phyloP scores from a whole-genome alignment of 495 filamentous ascomycete genomes.

The Filosporella fistucella region DNA sequence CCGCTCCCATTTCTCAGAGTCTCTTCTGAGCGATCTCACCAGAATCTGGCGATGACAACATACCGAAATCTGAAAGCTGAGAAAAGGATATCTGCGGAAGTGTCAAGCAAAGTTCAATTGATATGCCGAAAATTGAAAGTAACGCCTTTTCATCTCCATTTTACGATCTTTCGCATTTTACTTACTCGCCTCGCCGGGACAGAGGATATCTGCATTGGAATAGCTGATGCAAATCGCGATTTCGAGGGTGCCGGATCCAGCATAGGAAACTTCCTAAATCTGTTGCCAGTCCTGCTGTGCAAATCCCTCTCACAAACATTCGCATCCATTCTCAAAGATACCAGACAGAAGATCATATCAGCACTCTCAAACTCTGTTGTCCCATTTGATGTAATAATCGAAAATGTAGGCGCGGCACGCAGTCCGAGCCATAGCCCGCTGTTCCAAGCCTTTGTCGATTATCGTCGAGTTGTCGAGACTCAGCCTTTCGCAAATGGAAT shows the following conservation, averaged over 20 bases:
- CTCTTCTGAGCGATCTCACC: too few relatives aligned
- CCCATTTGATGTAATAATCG: slow-evolving; percentile 42
- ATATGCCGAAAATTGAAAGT: slow-evolving; percentile 4
- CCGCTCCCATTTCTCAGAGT: slow-evolving; percentile 38
- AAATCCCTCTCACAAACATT: slow-evolving; percentile 1
- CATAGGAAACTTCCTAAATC: slow-evolving; percentile 24
- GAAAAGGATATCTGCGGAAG: background rate
- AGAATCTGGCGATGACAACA: too few relatives aligned
- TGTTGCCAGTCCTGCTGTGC: slow-evolving; percentile 19
- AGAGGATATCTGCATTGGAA: slow-evolving; percentile 37
- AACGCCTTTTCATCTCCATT: slow-evolving; percentile 28
- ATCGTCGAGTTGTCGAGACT: slow-evolving; percentile 10
- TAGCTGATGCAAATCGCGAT: slow-evolving; percentile 33
- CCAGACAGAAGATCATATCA: too few relatives aligned
- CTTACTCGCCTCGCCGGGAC: slow-evolving; percentile 16
- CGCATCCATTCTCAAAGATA: too few relatives aligned
- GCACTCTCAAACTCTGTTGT: slow-evolving; percentile 25
- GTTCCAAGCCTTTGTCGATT: slow-evolving; percentile 36
- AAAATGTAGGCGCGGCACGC: slow-evolving; percentile 18
- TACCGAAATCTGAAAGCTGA: too few relatives aligned
- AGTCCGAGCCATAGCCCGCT: slow-evolving; percentile 24
- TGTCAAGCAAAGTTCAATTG: slow-evolving; percentile 2
- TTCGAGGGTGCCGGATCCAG: slow-evolving; percentile 5
- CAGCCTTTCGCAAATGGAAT: too few relatives aligned
- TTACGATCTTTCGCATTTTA: slow-evolving; percentile 22